Conservation (phyloP, 768 basidiomycete genomes). For the Rhizopogon salebrosus region DNA sequence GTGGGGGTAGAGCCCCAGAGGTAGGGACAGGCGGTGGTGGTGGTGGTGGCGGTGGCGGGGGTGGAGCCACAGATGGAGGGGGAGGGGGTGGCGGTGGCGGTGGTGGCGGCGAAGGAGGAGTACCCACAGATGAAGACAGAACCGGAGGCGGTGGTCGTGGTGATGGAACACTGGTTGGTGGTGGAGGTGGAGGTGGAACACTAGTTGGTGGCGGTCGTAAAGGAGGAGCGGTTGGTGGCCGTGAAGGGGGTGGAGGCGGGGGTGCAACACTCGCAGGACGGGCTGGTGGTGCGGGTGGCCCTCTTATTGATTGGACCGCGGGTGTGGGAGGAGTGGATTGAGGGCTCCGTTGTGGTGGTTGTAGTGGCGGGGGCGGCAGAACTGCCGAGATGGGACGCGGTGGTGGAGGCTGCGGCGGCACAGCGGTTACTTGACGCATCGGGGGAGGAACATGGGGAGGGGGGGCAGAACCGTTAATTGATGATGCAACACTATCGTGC, state of each 20-base stretch:
- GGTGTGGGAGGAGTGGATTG: conserved; percentile 22
- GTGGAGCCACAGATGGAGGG: conserved; percentile 34
- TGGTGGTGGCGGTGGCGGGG: conserved; percentile 34
- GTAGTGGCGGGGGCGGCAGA: conserved; percentile 17
- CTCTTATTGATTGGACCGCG: conserved; percentile 21
- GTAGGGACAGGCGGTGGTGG: conserved; percentile 24
- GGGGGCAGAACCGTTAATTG: conserved; percentile 17
- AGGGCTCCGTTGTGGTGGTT: conserved; percentile 21
- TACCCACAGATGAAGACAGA: neutral
- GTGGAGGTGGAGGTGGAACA: conserved; percentile 24
- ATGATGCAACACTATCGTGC: conserved; percentile 18
- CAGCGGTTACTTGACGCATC: conserved; percentile 16
- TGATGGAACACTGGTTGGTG: conserved; percentile 25
- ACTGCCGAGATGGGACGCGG: conserved; percentile 1
- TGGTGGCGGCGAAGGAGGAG: conserved; percentile 28
- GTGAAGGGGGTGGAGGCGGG: conserved; percentile 27
- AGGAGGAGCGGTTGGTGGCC: conserved; percentile 35
- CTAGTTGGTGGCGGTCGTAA: conserved; percentile 25
- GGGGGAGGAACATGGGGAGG: conserved; percentile 30
- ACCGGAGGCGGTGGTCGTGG: conserved; percentile 17
- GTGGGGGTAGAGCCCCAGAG: conserved; percentile 17
- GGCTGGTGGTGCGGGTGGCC: conserved; percentile 37
- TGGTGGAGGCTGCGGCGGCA: conserved; percentile 31
- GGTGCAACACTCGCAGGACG: conserved; percentile 20
- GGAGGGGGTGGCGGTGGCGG: conserved; percentile 31